Conservation (phyloP, 139 green algal species). For the Chlorella sp. region DNA sequence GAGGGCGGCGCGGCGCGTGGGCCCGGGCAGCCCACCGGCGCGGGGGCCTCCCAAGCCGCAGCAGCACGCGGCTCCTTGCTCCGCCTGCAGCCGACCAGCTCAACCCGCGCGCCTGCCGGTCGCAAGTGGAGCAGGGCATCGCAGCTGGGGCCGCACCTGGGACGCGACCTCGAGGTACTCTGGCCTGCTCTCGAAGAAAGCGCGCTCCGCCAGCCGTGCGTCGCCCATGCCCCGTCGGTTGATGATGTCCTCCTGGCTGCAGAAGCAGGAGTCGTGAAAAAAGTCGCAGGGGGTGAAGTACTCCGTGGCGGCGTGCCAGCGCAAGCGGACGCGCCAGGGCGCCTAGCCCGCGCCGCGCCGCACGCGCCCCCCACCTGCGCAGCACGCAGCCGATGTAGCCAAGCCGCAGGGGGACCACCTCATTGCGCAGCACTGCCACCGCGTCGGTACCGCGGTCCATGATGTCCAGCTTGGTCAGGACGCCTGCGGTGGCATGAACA, state of each 20-base stretch:
- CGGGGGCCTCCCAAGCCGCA: no score
- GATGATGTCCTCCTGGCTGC: slow-evolving; percentile 86
- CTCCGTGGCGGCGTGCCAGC: no score
- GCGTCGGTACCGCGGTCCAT: slow-evolving; percentile 98
- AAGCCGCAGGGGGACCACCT: slow-evolving; percentile 89
- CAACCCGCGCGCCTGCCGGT: no score
- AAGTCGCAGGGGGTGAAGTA: no score
- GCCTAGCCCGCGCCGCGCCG: no score
- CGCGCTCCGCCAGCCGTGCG: slow-evolving; percentile 48
- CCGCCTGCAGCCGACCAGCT: no score
- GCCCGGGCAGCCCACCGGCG: no score
- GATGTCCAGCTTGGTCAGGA: slow-evolving; percentile 98
- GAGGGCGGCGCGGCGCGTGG: no score
- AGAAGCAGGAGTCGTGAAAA: neutral
- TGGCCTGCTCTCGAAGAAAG: slow-evolving; percentile 66
- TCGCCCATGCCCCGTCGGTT: slow-evolving; percentile 40
- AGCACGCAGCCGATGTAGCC: slow-evolving; percentile 81
- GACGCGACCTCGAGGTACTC: slow-evolving; percentile 66
- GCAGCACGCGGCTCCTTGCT: no score
- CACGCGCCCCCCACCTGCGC: neutral
- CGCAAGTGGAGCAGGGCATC: no score
- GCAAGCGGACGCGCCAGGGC: no score
- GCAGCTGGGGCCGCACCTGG: slow-evolving; percentile 3
- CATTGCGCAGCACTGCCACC: slow-evolving; percentile 72
- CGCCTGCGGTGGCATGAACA: slow-evolving; percentile 59